These are phyloP conservation scores for Globisporangium carolinianum DNA, from an alignment of 352 stramenopile genomes.

Conservation along the genomic window DNA sequence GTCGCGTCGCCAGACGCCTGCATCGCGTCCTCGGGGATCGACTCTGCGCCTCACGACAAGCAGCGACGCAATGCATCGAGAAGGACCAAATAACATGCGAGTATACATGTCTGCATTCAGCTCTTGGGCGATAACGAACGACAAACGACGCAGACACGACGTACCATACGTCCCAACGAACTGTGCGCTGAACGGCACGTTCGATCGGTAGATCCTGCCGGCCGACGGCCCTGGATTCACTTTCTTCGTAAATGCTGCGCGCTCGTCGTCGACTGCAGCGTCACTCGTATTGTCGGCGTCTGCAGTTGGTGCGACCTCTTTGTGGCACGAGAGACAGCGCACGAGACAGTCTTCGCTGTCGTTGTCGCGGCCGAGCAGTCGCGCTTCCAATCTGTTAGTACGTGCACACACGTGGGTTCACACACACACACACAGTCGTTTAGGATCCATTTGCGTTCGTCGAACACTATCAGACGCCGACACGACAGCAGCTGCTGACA, in stretches of 20 bases:
- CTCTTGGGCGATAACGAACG: too few relatives aligned
- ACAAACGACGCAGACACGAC: background rate
- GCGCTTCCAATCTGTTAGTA: slow-evolving; percentile 35
- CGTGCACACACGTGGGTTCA: background rate
- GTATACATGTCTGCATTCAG: too few relatives aligned
- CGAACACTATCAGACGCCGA: too few relatives aligned
- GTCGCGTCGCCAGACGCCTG: background rate
- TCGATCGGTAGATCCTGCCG: slow-evolving; percentile 53
- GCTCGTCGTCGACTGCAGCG: slow-evolving; percentile 17
- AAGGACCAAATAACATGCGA: too few relatives aligned
- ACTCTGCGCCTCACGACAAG: slow-evolving; percentile 1
- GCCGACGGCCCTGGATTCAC: slow-evolving; percentile 46
- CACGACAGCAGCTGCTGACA: background rate
- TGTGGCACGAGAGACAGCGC: slow-evolving; percentile 63
- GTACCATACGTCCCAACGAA: slow-evolving; percentile 10
- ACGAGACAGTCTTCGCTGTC: slow-evolving; percentile 62
- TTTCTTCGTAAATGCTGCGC: slow-evolving; percentile 19
- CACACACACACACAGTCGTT: slow-evolving; percentile 1
- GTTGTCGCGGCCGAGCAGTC: slow-evolving; percentile 34
- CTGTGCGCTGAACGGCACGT: slow-evolving; percentile 49
- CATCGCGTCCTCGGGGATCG: slow-evolving; percentile 9
- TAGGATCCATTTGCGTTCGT: too few relatives aligned
- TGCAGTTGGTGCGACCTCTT: slow-evolving; percentile 33
- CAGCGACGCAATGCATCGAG: too few relatives aligned
- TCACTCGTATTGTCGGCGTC: slow-evolving; percentile 16